Base-by-base conservation (phyloP, 2,329 filamentous ascomycete species). In the Septoria petroselini region DNA sequence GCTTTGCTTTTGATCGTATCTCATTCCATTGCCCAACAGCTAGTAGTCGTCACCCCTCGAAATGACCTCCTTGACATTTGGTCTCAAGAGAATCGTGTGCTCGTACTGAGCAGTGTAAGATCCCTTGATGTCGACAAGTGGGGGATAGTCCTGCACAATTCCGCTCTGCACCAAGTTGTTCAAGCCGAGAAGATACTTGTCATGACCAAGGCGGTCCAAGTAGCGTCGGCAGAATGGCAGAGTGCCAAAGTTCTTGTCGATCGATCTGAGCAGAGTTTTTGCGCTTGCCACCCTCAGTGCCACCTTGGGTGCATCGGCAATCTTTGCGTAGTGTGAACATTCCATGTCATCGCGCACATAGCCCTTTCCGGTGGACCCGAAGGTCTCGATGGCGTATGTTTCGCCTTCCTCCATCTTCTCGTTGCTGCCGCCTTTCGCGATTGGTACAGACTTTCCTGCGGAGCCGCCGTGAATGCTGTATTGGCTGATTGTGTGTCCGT, bases 31-130 rank as follows among this genome's bases (percentile, higher is more conserved):
- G 17, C 6, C 34, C 14, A 3, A 6, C 33, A 17, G 21, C 40
- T 50, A 67, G 38, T 64, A 70, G 48, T 71, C 68, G 43, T 71
- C 67, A 35, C 70, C 68, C 33, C 70, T 61, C 55, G 64, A 69
- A 23, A 72, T 65, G 4, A 72, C 68, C 58, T 72, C 70, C 57
- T 72, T 72, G 18, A 67, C 62, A 50, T 65, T 71, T 27, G 67
- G 66, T 40, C 69, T 57, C 25, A 72, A 60, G 49, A 72, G 53
- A 51, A 74, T 67, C 9, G 71, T 74, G 65, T 79, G 82, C 68
- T 85, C 82, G 62, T 80, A 84, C 58, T 85, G 82, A 7, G 82
- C 82, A 4, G 78, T 76, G 61, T 83, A 84, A 1, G 80, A 83
- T 1, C 81, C 81, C 54, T 75, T 71, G 34, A 79, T 64, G 56